Evolutionary conservation across 1,139 yeast genomes (phyloP).

Genomic region (Pichia sp.): DNA sequence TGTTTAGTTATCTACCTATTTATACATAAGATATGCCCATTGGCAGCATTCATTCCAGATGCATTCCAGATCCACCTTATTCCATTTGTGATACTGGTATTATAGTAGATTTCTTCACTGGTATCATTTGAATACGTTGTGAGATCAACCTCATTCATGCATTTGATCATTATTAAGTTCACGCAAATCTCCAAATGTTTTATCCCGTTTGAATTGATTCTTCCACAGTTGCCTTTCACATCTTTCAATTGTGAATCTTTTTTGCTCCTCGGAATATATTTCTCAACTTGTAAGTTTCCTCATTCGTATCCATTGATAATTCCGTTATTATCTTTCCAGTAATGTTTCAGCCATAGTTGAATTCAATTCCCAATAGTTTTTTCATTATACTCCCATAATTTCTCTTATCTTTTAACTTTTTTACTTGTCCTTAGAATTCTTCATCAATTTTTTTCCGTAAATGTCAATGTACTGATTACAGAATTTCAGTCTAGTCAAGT

Average conservation of each 20-base stretch:
- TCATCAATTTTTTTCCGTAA: slow-evolving; percentile 6
- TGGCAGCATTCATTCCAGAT: neutral
- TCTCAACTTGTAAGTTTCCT: neutral
- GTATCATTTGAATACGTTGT: neutral
- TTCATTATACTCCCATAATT: neutral
- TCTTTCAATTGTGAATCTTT: neutral
- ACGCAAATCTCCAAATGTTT: neutral
- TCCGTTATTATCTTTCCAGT: neutral
- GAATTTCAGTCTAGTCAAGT: slow-evolving; percentile 5
- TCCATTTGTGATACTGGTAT: neutral
- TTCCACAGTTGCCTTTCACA: neutral
- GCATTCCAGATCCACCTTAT: neutral
- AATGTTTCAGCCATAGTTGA: neutral
- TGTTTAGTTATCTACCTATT: neutral
- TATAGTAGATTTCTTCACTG: neutral
- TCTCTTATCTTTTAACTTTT: neutral
- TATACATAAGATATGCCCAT: neutral
- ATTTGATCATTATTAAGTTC: neutral
- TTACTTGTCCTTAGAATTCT: neutral
- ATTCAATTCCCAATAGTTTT: neutral
- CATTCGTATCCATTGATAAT: neutral
- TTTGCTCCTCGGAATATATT: neutral
- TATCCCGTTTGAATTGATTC: neutral
- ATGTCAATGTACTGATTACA: neutral
- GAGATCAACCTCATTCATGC: neutral